Base-by-base conservation (phyloP, 2,329 filamentous ascomycete genomes). In the Claviceps fusiformis region DNA sequence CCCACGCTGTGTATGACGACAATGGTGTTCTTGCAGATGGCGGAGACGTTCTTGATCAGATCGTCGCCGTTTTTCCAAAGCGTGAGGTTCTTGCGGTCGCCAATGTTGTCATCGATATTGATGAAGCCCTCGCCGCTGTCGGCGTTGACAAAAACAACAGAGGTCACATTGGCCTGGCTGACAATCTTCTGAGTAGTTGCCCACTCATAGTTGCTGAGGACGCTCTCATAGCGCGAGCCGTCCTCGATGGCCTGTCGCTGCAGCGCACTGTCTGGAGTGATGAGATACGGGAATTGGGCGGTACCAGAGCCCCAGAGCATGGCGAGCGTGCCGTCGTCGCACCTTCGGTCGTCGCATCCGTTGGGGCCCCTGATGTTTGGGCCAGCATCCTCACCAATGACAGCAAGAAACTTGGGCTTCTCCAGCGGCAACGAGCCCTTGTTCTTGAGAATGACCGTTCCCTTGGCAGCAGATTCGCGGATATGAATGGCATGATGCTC, bases 21-120 rank as follows among this genome's bases (percentile, higher is more conserved):
- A 57, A 97, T 86, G 13, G 90, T 95, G 77, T 96, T 95, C 73
- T 85, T 83, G 75, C 86, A 91, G 58, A 82, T 67, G 8, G 82
- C 76, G 0, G 89, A 83, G 11, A 95, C 88, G 50, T 86, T 89
- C 70, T 86, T 79, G 70, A 97, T 87, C 55, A 97, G 72, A 0
- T 79, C 76, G 54, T 97, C 89, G 45, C 89, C 91, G 56, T 83
- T 79, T 57, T 85, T 77, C 92, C 92, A 97, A 0, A 95, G 75
- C 0, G 90, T 95, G 43, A 98, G 76, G 71, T 98, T 96, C 64
- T 91, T 90, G 54, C 93, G 85, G 68, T 97, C 92, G 56, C 93
- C 93, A 57, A 78, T 74, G 67, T 96, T 96, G 54, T 82, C 86
- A 59, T 91, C 92, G 1, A 95, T 80, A 33, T 72, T 78, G 64